Conservation (phyloP, 2,329 filamentous ascomycete species). For the Arthrinium phaeospermum region DNA sequence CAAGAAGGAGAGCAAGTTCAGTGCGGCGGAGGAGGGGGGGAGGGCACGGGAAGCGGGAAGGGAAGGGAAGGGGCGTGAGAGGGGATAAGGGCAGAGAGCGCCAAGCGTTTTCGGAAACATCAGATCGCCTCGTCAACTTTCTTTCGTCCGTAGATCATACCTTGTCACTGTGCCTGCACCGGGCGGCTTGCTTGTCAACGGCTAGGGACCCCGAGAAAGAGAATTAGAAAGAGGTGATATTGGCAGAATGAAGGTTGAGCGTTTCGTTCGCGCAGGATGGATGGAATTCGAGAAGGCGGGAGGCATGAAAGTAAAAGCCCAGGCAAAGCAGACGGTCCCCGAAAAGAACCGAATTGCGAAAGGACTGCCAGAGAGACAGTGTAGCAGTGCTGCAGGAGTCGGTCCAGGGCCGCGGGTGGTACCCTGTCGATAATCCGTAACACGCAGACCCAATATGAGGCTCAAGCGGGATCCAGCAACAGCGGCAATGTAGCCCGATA, state of each 20-base stretch:
- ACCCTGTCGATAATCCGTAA: slow-evolving; percentile 23
- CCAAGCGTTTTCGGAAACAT: slow-evolving; percentile 25
- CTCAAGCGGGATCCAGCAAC: slow-evolving; percentile 18
- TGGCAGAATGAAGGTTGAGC: background rate
- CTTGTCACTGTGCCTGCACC: slow-evolving; percentile 26
- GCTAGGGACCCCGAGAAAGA: background rate
- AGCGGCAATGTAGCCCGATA: slow-evolving; percentile 19
- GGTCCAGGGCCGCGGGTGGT: slow-evolving; percentile 15
- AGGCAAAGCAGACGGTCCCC: background rate
- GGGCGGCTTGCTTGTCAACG: slow-evolving; percentile 25
- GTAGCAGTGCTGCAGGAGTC: slow-evolving; percentile 15
- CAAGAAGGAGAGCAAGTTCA: slow-evolving; percentile 27
- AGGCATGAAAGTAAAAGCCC: slow-evolving; percentile 9
- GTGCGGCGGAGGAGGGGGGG: slow-evolving; percentile 8
- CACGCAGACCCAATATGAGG: slow-evolving; percentile 21
- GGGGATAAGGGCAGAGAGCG: slow-evolving; percentile 21
- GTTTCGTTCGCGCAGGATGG: slow-evolving; percentile 12
- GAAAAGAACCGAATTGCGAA: background rate
- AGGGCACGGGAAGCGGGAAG: slow-evolving; percentile 13
- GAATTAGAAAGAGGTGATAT: slow-evolving; percentile 13
- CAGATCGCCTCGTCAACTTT: slow-evolving; percentile 19
- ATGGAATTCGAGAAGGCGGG: slow-evolving; percentile 10
- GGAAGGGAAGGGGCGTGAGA: slow-evolving; percentile 19
- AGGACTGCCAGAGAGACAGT: background rate
- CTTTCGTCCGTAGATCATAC: slow-evolving; percentile 24